Percentiles rank a stretch among this genome's conserved stretches.
Evolutionary conservation across 2,329 filamentous ascomycete genomes (phyloP).

Genomic region (Tolypocladium paradoxum): DNA sequence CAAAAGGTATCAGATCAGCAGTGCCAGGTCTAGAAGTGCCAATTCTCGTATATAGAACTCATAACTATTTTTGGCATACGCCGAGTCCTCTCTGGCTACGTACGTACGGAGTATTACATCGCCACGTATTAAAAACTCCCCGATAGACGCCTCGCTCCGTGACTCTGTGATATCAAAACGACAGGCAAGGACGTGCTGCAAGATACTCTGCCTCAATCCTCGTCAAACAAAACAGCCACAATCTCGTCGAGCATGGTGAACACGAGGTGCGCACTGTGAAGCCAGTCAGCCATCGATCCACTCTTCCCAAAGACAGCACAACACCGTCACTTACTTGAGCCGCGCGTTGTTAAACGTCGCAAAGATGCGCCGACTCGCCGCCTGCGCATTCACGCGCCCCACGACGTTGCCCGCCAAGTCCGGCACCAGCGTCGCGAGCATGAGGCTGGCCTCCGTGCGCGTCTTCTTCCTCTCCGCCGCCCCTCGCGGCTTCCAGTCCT

Average conservation of each 20-base stretch:
- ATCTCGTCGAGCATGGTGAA: slow-evolving; percentile 65
- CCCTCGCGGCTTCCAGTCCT: slow-evolving; percentile 46
- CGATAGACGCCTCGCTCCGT: background rate
- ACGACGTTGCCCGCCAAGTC: slow-evolving; percentile 91
- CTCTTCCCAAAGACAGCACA: background rate
- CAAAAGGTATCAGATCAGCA: background rate
- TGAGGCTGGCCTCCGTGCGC: slow-evolving; percentile 74
- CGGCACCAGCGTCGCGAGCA: slow-evolving; percentile 81
- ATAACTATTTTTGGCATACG: background rate
- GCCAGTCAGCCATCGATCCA: slow-evolving; percentile 6
- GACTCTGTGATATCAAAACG: background rate
- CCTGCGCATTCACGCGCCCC: slow-evolving; percentile 81
- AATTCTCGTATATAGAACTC: background rate
- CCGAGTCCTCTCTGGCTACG: background rate
- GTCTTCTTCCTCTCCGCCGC: slow-evolving; percentile 66
- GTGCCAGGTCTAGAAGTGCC: background rate
- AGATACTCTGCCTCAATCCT: slow-evolving; percentile 7
- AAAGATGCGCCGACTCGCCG: slow-evolving; percentile 78
- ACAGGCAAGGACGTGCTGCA: background rate
- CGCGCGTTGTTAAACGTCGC: slow-evolving; percentile 84
- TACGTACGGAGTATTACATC: background rate
- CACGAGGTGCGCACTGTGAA: slow-evolving; percentile 50
- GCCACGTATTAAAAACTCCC: background rate
- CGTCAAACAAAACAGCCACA: slow-evolving; percentile 51
- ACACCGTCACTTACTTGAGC: slow-evolving; percentile 58